A percentile compares a stretch with the other conserved stretches of the same genome.
phyloP scores from a whole-genome alignment of 202 grass and related monocot species.

The Eragrostis tef region DNA sequence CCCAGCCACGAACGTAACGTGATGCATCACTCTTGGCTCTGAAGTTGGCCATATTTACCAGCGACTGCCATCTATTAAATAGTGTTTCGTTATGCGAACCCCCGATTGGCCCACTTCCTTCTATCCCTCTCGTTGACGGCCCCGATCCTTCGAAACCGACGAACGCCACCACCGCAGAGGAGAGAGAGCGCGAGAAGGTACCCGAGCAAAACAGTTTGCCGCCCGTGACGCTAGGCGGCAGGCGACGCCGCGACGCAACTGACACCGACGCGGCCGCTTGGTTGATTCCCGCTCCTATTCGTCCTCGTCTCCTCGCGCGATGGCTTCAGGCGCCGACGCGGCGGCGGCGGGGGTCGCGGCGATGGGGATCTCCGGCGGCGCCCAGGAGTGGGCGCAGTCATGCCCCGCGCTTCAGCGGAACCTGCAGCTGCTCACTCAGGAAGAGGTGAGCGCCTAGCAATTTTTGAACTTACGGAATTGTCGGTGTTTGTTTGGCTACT shows the following conservation, averaged over 20 bases:
- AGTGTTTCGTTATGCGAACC: neutral
- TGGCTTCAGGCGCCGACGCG: slow-evolving; percentile 49
- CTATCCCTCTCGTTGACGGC: neutral
- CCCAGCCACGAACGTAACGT: neutral
- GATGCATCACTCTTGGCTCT: neutral
- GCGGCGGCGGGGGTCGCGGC: slow-evolving; percentile 40
- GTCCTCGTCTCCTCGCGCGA: neutral
- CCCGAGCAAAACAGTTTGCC: neutral
- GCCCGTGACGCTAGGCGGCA: slow-evolving; percentile 8
- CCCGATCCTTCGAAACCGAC: slow-evolving; percentile 27
- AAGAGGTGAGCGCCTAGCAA: slow-evolving; percentile 54
- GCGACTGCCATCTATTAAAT: neutral
- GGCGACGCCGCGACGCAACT: slow-evolving; percentile 20
- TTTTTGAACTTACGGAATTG: too few species aligned
- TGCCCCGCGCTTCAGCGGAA: slow-evolving; percentile 57
- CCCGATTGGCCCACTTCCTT: neutral
- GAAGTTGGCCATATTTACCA: neutral
- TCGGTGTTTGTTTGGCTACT: neutral
- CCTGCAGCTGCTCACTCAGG: slow-evolving; percentile 53
- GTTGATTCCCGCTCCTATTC: neutral
- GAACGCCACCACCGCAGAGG: slow-evolving; percentile 1
- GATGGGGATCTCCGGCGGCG: slow-evolving; percentile 49
- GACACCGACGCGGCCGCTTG: neutral
- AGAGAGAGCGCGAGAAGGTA: neutral
- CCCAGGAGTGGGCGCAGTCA: slow-evolving; percentile 42